phyloP scores from a whole-genome alignment of 2,329 filamentous ascomycete genomes.

The Penicillium sp. region DNA sequence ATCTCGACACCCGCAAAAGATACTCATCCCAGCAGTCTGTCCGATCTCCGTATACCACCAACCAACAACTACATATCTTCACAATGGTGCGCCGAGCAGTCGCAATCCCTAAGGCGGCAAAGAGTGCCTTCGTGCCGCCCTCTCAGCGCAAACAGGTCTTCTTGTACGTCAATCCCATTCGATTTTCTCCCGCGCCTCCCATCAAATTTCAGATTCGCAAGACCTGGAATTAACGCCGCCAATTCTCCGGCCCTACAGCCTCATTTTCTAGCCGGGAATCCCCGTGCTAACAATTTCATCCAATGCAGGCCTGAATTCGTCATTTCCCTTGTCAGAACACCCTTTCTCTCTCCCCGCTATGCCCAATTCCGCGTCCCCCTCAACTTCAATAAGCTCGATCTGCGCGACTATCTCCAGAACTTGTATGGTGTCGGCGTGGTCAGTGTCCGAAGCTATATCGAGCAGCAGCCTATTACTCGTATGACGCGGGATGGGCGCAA shows the following conservation, averaged over 20 bases:
- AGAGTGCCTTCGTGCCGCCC: conserved; percentile 31
- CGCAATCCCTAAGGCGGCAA: conserved; percentile 34
- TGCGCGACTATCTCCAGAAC: conserved; percentile 92
- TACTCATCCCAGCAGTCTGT: conserved; percentile 24
- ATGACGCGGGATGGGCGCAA: conserved; percentile 39
- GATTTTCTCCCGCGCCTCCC: neutral
- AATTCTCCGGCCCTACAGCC: neutral
- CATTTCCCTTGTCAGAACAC: conserved; percentile 75
- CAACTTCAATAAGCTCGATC: conserved; percentile 91
- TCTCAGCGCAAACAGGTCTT: conserved; percentile 52
- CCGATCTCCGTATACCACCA: conserved; percentile 13
- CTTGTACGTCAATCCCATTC: conserved; percentile 55
- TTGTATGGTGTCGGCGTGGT: conserved; percentile 76
- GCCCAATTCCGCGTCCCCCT: conserved; percentile 91
- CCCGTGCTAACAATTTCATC: neutral
- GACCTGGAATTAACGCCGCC: neutral
- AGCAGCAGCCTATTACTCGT: conserved; percentile 65
- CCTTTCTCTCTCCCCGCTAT: conserved; percentile 73
- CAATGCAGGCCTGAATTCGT: conserved; percentile 73
- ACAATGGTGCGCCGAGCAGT: conserved; percentile 39
- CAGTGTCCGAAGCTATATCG: conserved; percentile 77
- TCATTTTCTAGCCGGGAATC: neutral
- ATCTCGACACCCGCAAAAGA: conserved; percentile 35
- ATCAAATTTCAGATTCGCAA: conserved; percentile 20
- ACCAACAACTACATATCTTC: conserved; percentile 13